These are phyloP conservation scores for Petunia secreta DNA, from an alignment of 257 asterid species.

Conservation along the genomic window DNA sequence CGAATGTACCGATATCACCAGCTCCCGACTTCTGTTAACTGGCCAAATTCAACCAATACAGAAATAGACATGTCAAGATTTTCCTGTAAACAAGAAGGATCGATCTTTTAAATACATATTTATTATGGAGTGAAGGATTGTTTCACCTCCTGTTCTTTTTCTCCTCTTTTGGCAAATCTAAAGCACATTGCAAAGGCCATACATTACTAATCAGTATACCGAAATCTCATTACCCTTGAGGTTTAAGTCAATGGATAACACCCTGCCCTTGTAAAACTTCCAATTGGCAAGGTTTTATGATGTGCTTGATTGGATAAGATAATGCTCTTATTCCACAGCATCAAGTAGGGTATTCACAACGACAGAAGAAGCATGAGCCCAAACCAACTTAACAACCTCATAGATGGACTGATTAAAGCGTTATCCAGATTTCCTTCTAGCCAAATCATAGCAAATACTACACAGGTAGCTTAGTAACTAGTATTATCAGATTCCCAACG, in stretches of 20 bases:
- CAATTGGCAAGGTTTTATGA: neutral
- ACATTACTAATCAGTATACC: too few relatives aligned
- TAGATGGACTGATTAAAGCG: neutral
- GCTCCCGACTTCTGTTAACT: too few relatives aligned
- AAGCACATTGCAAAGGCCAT: too few relatives aligned
- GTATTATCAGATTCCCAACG: neutral
- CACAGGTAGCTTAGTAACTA: slow-evolving; percentile 3
- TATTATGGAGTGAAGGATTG: too few relatives aligned
- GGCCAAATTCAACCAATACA: too few relatives aligned
- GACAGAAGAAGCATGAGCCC: neutral
- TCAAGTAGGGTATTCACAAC: neutral
- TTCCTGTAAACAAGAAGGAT: too few relatives aligned
- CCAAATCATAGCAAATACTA: neutral
- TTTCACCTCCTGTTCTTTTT: too few relatives aligned
- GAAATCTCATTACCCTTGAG: too few relatives aligned
- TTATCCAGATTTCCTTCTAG: neutral
- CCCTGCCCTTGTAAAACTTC: neutral
- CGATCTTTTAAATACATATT: too few relatives aligned
- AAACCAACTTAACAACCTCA: slow-evolving; percentile 7
- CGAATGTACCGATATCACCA: too few relatives aligned
- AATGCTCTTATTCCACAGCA: neutral
- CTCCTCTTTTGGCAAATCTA: too few relatives aligned
- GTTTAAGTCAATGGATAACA: neutral
- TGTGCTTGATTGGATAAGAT: neutral
- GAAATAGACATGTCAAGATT: too few relatives aligned